These are phyloP conservation scores for Casaregolazyma lundiana DNA, from an alignment of 1,139 yeast species.

Conservation along the genomic window DNA sequence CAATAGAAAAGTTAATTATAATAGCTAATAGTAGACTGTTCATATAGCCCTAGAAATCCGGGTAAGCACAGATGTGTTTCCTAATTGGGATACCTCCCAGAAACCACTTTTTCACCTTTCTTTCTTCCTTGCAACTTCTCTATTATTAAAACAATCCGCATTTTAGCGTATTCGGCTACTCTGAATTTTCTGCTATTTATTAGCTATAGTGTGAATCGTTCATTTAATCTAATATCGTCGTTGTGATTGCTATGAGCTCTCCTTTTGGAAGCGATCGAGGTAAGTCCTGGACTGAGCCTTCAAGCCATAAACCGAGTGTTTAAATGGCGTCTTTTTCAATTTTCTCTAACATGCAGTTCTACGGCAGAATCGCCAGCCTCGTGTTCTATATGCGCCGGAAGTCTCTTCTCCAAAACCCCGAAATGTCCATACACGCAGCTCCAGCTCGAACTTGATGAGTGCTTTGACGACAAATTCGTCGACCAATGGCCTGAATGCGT, in stretches of 20 bases:
- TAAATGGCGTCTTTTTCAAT: background rate
- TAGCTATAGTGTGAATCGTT: background rate
- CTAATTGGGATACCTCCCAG: too few relatives aligned
- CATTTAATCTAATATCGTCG: background rate
- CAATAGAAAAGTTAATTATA: too few relatives aligned
- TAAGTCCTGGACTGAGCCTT: too few relatives aligned
- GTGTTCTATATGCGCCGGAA: slow-evolving; percentile 13
- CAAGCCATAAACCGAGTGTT: too few relatives aligned
- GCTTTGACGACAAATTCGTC: background rate
- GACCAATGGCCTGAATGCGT: slow-evolving; percentile 10
- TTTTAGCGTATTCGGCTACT: too few relatives aligned
- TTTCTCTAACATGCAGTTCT: slow-evolving; percentile 6
- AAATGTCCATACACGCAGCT: background rate
- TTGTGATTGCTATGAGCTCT: background rate
- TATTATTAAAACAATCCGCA: too few relatives aligned
- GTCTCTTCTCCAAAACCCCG: slow-evolving; percentile 10
- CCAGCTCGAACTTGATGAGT: background rate
- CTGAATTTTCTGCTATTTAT: background rate
- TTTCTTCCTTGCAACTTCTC: too few relatives aligned
- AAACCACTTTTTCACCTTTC: too few relatives aligned
- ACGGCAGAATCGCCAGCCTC: slow-evolving; percentile 14
- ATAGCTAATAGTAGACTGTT: too few relatives aligned
- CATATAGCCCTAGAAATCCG: too few relatives aligned
- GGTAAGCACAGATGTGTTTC: too few relatives aligned
- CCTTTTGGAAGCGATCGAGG: slow-evolving; percentile 1